Base-by-base conservation (phyloP, 164 flowering plant species). In the Warburgia ugandensis region DNA sequence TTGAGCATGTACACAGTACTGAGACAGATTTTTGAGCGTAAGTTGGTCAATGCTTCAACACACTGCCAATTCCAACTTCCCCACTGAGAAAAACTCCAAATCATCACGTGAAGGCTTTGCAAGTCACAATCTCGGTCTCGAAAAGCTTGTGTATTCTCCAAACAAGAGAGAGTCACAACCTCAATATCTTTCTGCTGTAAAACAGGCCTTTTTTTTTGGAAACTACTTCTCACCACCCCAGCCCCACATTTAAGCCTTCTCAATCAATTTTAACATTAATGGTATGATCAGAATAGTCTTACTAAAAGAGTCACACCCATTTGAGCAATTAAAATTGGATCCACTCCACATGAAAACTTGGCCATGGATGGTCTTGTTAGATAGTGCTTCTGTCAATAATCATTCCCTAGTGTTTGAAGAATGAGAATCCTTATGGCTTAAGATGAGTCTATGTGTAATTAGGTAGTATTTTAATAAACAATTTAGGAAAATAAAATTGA, bases 91-190 rank as follows among this genome's bases (percentile, higher is more conserved):
- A 58, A 64, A 61, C 35, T 62, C 64, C 71, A 54, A 62, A 64
- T 30, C 50, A 54, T 67, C 77, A 75, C 76, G 76, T 78, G 76
- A 72, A 73, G 62, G 55, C 41, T 47, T 55, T 52, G 68, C 51
- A 59, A 46, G 65, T 47, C 74, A 69, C 67, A 56, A 68, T 65
- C 61, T 54, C 53, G 36, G 52, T 45, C 73, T 45, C 38, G 48
- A 63, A 65, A 67, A 66, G 56, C 54, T 61, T 57, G 14, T 64
- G 64, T 61, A 48, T 63, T 29, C 47, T 45, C 46, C 29, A 61
- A 49, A 43, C 40, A 29, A 58, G 51, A 54, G 53, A 63, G 58
- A 23, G 46, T 33, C 28, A 30, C 40, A 48, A 46, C 56, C 50
- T 50, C 55, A 39, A 60, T 37, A 20, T 50, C 48, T 59, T 54